Evolutionary conservation across 2,329 filamentous ascomycete genomes (phyloP).

Genomic region (Fonsecaea pedrosoi): DNA sequence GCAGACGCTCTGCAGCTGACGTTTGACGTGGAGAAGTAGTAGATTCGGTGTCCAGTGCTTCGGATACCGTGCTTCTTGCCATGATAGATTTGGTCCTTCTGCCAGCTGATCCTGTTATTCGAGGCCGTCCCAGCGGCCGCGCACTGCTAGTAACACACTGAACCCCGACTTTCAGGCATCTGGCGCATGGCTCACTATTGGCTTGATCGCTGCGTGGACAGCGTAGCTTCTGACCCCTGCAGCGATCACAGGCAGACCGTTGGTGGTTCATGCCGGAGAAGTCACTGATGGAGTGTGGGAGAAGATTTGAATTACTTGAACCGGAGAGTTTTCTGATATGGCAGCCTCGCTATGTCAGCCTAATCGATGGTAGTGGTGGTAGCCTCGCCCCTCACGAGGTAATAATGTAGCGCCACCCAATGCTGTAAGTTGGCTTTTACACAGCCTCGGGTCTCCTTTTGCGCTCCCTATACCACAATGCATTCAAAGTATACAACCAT

Average conservation of each 20-base stretch:
- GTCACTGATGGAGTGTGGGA: neutral
- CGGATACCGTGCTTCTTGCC: neutral
- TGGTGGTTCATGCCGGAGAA: slow-evolving; percentile 12
- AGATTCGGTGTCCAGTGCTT: neutral
- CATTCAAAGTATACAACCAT: neutral
- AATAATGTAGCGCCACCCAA: too few species aligned
- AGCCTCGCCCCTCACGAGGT: too few species aligned
- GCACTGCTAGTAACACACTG: slow-evolving; percentile 17
- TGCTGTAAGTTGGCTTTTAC: too few species aligned
- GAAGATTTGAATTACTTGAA: neutral
- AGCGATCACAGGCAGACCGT: slow-evolving; percentile 26
- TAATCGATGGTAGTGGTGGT: neutral
- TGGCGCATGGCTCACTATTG: slow-evolving; percentile 12
- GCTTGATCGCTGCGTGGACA: slow-evolving; percentile 14
- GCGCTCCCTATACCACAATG: neutral
- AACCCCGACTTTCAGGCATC: slow-evolving; percentile 18
- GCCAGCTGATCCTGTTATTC: neutral
- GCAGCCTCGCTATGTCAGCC: neutral
- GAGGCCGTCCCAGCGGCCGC: slow-evolving; percentile 20
- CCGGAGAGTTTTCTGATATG: neutral
- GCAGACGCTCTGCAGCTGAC: neutral
- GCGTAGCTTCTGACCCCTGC: slow-evolving; percentile 26
- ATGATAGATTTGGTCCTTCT: slow-evolving; percentile 1
- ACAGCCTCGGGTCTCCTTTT: neutral
- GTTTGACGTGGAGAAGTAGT: neutral